Evolutionary conservation across 352 stramenopile genomes (phyloP), one percentile per base, ranked within the genome.

Genomic region (Globisporangium middletonii): DNA sequence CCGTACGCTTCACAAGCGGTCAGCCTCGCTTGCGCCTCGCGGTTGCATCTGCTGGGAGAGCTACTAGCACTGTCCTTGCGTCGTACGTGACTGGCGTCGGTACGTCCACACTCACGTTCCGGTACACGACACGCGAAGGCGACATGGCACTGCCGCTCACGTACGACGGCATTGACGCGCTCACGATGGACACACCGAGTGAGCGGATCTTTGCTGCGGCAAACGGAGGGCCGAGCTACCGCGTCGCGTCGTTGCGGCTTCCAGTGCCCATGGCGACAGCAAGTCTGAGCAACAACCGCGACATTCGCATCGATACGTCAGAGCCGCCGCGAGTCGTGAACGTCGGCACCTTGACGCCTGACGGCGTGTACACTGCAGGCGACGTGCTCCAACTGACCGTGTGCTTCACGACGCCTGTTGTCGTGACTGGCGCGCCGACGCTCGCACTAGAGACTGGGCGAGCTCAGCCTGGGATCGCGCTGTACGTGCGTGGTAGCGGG

Each of bases 261-360:
- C 82, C 82, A 13, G 28, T 62, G 2, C 69, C 77, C 1, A 57
- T 64, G 23, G 19, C 68, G 2, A 79, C 69, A 0, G 75, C 69
- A 8, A 89, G 77, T 58, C 52, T 92, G 6, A 89, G 79, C 35
- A 82, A 79, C 18, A 79, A 75, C n/a, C 67, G 72, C 4, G 71
- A 88, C 41, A 80, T 94, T 46, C 72, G 75, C 9, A 73, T 94
- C 26, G 78, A 91, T 38, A 86, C 73, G 0, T 50, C 71, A 0
- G 77, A 86, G n/a, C 71, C 73, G 6, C 81, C 79, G 12, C 65
- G 69, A 12, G 69, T 91, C 5, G 44, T 88, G 2, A 55, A 62
- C 3, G 81, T 94, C 3, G 65, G 67, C 0, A 85, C 67, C 48
- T 38, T 60, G 2, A 78, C 71, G 26, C 43, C 75, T 2, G 69